Evolutionary conservation across 208 protist species (phyloP), one percentile per base, ranked within the genome.

Genomic region (Leishmania braziliensis): DNA sequence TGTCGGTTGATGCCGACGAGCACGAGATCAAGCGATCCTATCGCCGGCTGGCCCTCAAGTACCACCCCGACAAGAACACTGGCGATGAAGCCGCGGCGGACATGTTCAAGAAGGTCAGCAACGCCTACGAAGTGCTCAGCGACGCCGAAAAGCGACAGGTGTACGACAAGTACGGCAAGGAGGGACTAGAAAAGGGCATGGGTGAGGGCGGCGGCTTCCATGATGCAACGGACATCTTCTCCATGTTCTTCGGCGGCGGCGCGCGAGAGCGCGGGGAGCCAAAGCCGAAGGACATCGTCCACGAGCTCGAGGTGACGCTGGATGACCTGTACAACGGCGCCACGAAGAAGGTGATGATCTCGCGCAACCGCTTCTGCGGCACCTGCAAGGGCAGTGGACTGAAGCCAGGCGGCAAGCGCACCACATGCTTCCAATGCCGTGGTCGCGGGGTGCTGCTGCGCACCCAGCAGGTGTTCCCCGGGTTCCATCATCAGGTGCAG

Each of bases 311-410:
- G 26, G 95, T 99, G 29, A 95, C 89, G 5, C 93, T 99, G 20
- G 98, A 99, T 82, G 98, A 99, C 84, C 77, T 99, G 54, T 99
- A 99, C 91, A 98, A 93, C 54, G 99, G 99, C 60, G 95, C 93
- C 56, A 95, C 91, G 16, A 92, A 90, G 75, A 98, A 99, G 73
- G 81, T 99, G 14, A 83, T 86, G 18, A 90, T 99, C 69, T 95
- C 87, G 72, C 92, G 94, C 36, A 74, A 93, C 65, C 88, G 93
- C 12, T 83, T 94, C 36, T 99, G 97, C 83, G 33, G 77, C 5
- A 39, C 20, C 18, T 99, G 97, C 83, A 65, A 81, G 0, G 95
- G 95, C 51, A 83, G 56, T 16, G 96, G 96, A 36, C 66, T 93
- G 16, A 87, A 84, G 51, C 75, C 82, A 20, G 89, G 92, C 1